A percentile compares a stretch with the other conserved stretches of the same genome.
phyloP scores from a whole-genome alignment of 75 land plant species.

The Pinus tabuliformis region DNA sequence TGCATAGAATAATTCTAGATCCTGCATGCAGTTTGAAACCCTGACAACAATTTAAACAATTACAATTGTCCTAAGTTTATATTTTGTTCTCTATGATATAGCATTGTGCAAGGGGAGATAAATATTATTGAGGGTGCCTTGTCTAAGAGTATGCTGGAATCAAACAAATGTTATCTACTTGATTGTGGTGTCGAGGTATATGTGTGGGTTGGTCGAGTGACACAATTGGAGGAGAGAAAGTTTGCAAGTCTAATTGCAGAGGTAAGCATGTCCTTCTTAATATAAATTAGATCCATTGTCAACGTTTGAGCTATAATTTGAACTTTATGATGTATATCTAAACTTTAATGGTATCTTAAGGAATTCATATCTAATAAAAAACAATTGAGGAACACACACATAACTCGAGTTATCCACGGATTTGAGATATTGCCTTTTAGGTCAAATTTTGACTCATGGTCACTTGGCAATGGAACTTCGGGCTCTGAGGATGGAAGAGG shows the following conservation, averaged over 20 bases:
- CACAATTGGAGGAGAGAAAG: conserved; percentile 50
- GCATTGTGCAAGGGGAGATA: conserved; percentile 1
- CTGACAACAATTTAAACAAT: too few species aligned
- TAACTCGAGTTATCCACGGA: conserved; percentile 53
- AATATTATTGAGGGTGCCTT: conserved; percentile 12
- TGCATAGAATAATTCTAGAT: too few species aligned
- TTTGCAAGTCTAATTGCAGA: conserved; percentile 36
- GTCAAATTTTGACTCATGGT: conserved; percentile 58
- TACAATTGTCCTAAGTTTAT: neutral
- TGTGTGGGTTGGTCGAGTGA: conserved; percentile 75
- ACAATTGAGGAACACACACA: conserved; percentile 23
- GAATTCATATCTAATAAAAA: conserved; percentile 32
- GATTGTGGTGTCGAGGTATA: conserved; percentile 54
- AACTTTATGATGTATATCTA: too few species aligned
- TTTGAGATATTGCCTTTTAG: conserved; percentile 53
- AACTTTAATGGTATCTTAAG: conserved; percentile 17
- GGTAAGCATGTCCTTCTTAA: conserved; percentile 17
- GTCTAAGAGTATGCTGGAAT: conserved; percentile 22
- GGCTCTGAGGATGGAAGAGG: conserved; percentile 53
- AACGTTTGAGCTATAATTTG: neutral
- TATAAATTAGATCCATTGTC: neutral
- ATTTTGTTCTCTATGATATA: conserved; percentile 2
- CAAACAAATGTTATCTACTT: conserved; percentile 66
- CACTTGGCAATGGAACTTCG: conserved; percentile 17
- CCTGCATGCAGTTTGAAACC: too few species aligned